Base-by-base conservation (phyloP, 1,284 basidiomycete species). In the Rhodofomes roseus region DNA sequence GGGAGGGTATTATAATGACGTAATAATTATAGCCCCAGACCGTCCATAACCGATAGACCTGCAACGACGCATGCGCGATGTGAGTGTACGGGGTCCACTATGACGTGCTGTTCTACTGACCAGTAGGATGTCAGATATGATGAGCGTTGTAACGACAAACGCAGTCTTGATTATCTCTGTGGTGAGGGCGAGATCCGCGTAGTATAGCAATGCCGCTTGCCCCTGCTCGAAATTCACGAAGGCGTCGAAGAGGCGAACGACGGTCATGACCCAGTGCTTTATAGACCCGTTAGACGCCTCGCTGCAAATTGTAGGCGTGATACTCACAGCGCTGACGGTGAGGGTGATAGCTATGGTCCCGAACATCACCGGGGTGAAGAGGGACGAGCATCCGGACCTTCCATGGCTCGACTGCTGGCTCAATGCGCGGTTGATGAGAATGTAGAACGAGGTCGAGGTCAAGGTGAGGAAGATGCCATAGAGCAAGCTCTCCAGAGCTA, bases 391-490 rank as follows among this genome's bases (percentile, higher is more conserved):
- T 8, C 40, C 8, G 2, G 18, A 18, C 16, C 43, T 27, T 16
- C n/a, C 18, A 48, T 46, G 20, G 31, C 23, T 18, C 14, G 20
- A 36, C 22, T 4, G 4, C 6, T 34, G n/a, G 27, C 29, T 36
- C 8, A 31, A 8, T 12, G 31, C 43, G 6, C 55, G 41, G 9
- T 34, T 34, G 25, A 36, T 37, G 12, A 46, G 43, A 25, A 56
- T 27, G 44, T 56, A 56, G 44, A 50, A 16, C 20, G 34, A 56
- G 18, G 23, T 25, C 12, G n/a, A 18, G 20, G 23, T 25, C 27
- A 56, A 44, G 6, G 36, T 9, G 29, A 56, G 43, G 55, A 56
- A 56, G 8, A 56, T 23, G 20, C 55, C 55, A 25, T 56, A 56
- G 34, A 56, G 31, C 14, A 56, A 6, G 22, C 55, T 56, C 43